phyloP scores from a whole-genome alignment of 345 rosid species.

The Melaleuca quinquenervia region DNA sequence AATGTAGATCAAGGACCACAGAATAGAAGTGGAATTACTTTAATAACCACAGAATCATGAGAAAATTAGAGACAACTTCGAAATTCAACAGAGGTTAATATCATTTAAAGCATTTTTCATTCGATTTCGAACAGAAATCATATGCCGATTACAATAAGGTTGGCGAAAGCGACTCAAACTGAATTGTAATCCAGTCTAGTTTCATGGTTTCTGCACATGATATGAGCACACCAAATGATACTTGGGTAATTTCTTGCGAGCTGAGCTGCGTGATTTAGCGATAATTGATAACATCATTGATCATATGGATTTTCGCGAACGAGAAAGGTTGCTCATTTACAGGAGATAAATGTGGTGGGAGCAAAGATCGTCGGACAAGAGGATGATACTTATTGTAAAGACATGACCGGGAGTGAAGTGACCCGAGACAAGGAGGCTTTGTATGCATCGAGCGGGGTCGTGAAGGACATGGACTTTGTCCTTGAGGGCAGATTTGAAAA shows the following conservation, averaged over 20 bases:
- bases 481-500: neutral
- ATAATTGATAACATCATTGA: neutral
- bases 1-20: neutral
- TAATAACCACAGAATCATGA: neutral
- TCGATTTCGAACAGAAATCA: neutral
- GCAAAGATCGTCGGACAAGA: too few species aligned
- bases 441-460: neutral
- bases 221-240: neutral
- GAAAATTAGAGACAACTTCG: neutral
- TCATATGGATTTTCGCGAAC: neutral
- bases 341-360: neutral
- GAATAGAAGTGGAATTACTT: neutral
- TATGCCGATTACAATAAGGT: neutral
- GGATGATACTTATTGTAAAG: too few species aligned
- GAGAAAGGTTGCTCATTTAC: neutral
- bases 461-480: neutral
- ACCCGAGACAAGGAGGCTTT: neutral
- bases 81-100: neutral
- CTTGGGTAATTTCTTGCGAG: fast-evolving
- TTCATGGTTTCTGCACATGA: neutral
- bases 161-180: neutral
- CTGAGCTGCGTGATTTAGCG: neutral
- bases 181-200: neutral
- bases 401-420: neutral
- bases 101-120: neutral